Percentiles rank a stretch among this genome's conserved stretches.
phyloP scores from a whole-genome alignment of 2,329 filamentous ascomycete genomes.

The Fusarium devonianum region DNA sequence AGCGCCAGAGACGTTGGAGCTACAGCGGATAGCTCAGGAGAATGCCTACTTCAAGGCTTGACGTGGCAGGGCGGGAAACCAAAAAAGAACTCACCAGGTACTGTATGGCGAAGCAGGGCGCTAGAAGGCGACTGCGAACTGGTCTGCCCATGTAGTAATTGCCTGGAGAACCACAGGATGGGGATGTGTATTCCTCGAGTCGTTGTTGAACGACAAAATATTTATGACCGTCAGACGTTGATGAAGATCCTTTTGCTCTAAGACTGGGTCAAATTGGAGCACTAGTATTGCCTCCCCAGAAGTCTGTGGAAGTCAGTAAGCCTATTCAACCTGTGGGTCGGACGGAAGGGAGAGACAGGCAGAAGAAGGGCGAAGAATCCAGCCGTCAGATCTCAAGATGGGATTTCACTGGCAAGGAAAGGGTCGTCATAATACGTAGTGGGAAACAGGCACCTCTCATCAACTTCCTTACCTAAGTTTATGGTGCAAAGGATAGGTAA shows the following conservation, averaged over 20 bases:
- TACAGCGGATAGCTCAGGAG: constrained; percentile 10
- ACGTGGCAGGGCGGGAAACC: constrained; percentile 32
- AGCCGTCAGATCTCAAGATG: constrained; percentile 7
- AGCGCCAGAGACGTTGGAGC: constrained; percentile 29
- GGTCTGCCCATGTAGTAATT: too few species aligned
- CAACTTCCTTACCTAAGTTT: too few species aligned
- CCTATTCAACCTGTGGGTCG: neutral
- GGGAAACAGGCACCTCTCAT: too few species aligned
- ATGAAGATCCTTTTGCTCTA: constrained; percentile 2
- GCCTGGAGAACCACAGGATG: too few species aligned
- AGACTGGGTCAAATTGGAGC: neutral
- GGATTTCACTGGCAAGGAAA: too few species aligned
- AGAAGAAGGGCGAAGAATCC: constrained; percentile 27
- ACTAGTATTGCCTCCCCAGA: constrained; percentile 10
- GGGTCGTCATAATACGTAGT: too few species aligned
- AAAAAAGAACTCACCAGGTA: constrained; percentile 22
- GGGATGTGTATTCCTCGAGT: too few species aligned
- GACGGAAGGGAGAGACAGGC: constrained; percentile 3
- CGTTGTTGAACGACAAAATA: too few species aligned
- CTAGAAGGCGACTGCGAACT: constrained; percentile 9
- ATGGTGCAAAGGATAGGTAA: too few species aligned
- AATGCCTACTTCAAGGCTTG: constrained; percentile 25
- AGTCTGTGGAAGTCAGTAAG: constrained; percentile 18
- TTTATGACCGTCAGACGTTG: too few species aligned
- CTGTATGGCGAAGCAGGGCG: constrained; percentile 28